Percentiles rank a stretch among this genome's conserved stretches.
Conservation (phyloP, 1,139 yeast species). For the Saccharomyces hybrid region DNA sequence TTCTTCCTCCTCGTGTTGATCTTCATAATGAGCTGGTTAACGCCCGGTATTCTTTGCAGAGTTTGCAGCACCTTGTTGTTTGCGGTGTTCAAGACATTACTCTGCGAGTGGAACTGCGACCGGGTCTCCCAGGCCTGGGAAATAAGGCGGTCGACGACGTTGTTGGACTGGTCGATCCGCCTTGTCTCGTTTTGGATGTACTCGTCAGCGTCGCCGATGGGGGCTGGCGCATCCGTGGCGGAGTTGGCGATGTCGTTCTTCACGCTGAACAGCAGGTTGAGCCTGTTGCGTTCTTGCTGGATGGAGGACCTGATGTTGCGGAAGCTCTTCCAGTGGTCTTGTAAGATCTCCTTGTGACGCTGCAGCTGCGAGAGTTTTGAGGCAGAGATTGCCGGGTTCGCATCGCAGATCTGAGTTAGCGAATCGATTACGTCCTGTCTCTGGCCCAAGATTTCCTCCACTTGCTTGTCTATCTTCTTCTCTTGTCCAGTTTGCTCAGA, state of each 20-base stretch:
- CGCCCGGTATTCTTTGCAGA: slow-evolving; percentile 70
- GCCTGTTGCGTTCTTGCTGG: slow-evolving; percentile 66
- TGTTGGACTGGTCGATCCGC: slow-evolving; percentile 66
- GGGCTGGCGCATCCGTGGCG: slow-evolving; percentile 18
- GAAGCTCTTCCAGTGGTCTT: slow-evolving; percentile 62
- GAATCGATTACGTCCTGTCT: slow-evolving; percentile 38
- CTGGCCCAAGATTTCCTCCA: slow-evolving; percentile 37
- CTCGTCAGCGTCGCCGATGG: slow-evolving; percentile 41
- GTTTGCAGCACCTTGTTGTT: slow-evolving; percentile 56
- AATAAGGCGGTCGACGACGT: slow-evolving; percentile 69
- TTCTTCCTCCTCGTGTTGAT: slow-evolving; percentile 86
- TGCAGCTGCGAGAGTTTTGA: slow-evolving; percentile 75
- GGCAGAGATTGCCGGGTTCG: slow-evolving; percentile 54
- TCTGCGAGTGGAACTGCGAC: slow-evolving; percentile 71
- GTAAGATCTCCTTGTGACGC: slow-evolving; percentile 70
- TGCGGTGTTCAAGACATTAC: slow-evolving; percentile 55
- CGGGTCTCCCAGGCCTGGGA: slow-evolving; percentile 84
- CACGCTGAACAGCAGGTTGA: slow-evolving; percentile 67
- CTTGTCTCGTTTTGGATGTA: slow-evolving; percentile 73
- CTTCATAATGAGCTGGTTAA: slow-evolving; percentile 64
- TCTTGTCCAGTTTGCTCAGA: slow-evolving; percentile 45
- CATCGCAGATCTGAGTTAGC: slow-evolving; percentile 42
- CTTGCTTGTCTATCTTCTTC: slow-evolving; percentile 35
- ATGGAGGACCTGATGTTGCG: slow-evolving; percentile 52
- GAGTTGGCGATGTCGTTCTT: slow-evolving; percentile 56